Conservation (phyloP, 2,329 filamentous ascomycete species). For the Neofusicoccum parvum region DNA sequence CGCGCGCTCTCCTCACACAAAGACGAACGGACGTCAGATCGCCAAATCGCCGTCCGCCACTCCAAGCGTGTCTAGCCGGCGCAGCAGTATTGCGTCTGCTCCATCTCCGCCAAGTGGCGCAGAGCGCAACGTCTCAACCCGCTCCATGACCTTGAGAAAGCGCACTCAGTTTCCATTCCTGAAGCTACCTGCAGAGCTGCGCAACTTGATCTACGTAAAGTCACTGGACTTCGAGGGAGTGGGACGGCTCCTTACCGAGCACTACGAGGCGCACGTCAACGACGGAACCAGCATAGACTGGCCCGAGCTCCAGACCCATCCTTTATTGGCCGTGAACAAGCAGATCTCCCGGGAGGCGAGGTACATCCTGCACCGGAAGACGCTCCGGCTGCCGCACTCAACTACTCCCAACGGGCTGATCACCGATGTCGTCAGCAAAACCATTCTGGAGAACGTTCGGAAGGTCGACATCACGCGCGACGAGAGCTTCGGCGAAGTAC, state of each 20-base stretch:
- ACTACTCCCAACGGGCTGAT: slow-evolving; percentile 8
- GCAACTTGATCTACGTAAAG: slow-evolving; percentile 17
- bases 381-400: slow-evolving; percentile 10
- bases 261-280: slow-evolving; percentile 16
- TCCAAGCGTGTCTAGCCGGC: background rate
- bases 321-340: slow-evolving; percentile 12
- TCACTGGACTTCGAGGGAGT: slow-evolving; percentile 20
- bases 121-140: slow-evolving; percentile 1
- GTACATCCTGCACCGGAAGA: slow-evolving; percentile 19
- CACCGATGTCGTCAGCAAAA: slow-evolving; percentile 1
- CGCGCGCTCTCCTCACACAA: background rate
- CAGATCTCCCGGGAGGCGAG: slow-evolving; percentile 10
- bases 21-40: background rate
- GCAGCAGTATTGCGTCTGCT: background rate
- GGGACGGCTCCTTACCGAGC: slow-evolving; percentile 3
- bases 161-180: slow-evolving; percentile 20
- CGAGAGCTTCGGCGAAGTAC: slow-evolving; percentile 15
- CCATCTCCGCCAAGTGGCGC: background rate
- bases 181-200: slow-evolving; percentile 19
- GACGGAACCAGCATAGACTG: slow-evolving; percentile 7
- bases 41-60: background rate
- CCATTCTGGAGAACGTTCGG: slow-evolving; percentile 11
- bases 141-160: slow-evolving; percentile 8
- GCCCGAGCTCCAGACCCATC: background rate
- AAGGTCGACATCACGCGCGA: slow-evolving; percentile 19